A percentile compares a stretch with the other conserved stretches of the same genome.
Evolutionary conservation across 2,329 filamentous ascomycete species (phyloP).

Genomic region (Phialophora verrucosa): DNA sequence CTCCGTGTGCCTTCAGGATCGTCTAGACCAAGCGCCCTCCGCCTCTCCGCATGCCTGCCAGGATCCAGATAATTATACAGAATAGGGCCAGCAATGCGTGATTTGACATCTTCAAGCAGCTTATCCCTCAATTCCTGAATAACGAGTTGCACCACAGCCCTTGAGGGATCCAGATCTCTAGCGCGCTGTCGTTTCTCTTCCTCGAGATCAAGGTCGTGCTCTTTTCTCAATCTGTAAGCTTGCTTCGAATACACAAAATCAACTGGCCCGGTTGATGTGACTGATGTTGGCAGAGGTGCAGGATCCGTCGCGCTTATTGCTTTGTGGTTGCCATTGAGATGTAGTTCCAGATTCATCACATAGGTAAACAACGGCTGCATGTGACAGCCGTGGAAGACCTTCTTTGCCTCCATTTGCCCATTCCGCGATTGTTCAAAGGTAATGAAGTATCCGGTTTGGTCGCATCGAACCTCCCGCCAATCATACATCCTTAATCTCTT

Average conservation of each 20-base stretch:
- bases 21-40: conserved; percentile 77
- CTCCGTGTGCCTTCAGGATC: conserved; percentile 68
- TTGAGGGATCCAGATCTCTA: conserved; percentile 86
- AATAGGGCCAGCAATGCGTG: conserved; percentile 79
- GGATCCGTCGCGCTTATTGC: conserved; percentile 58
- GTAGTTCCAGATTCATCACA: conserved; percentile 86
- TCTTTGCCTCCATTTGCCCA: conserved; percentile 79
- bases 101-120: conserved; percentile 85
- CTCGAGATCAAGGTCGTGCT: conserved; percentile 82
- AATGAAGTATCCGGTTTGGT: conserved; percentile 87
- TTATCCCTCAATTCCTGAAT: conserved; percentile 83
- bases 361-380: conserved; percentile 90
- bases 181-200: conserved; percentile 89
- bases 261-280: conserved; percentile 26
- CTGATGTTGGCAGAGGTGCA: conserved; percentile 12
- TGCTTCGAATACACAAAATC: conserved; percentile 37
- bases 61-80: conserved; percentile 85
- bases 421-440: conserved; percentile 80
- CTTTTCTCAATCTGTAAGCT: conserved; percentile 62
- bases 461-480: conserved; percentile 80
- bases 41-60: conserved; percentile 76
- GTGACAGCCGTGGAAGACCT: conserved; percentile 79
- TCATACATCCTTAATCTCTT: conserved; percentile 83
- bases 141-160: conserved; percentile 79
- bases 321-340: conserved; percentile 69